Evolutionary conservation across 495 filamentous ascomycete species (phyloP), one percentile per base, ranked within the genome.

Genomic region (Pyronema domesticum): DNA sequence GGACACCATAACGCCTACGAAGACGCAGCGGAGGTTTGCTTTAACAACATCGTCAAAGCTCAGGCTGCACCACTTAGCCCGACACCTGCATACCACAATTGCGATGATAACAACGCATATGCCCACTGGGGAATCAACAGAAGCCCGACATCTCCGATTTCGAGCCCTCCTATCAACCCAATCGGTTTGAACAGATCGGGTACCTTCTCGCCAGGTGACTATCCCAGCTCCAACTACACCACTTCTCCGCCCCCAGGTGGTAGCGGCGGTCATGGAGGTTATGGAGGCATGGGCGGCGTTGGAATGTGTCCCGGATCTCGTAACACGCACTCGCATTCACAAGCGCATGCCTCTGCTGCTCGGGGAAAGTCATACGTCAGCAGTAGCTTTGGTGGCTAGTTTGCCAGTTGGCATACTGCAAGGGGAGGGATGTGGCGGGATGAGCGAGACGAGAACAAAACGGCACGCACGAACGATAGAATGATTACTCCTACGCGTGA

Each of bases 331-430:
- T 50, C 47, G 47, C 47, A 50, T 34, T 50, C 47, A 34, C 30
- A 15, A 17, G 7, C 47, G 47, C 47, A 50, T 50, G 47, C 23
- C 6, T 17, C 39, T 19, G 47, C 30, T 42, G 39, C 17, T 34
- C 47, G 30, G 19, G 30, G 13, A 3, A 13, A 13, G 13, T 50
- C 47, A 17, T 50, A 15, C 47, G 47, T 50, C 47, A 50, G 47
- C 47, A 50, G 36, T 17, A 10, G 19, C 45, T 15, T 15, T 15
- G 45, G 45, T 17, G 13, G 23, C 30, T 50, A 50, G 47, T 50
- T 50, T 50, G 47, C 47, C 47, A 50, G 47, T 19, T 50, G 47
- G 47, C 47, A 47, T 19, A 19, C 47, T 50, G 47, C 47, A 50
- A 50, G 47, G 47, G 47, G 30, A 36, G 47, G 23, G 39, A 42